These are phyloP conservation scores for Thraustotheca clavata DNA, from an alignment of 352 stramenopile species.

Conservation along the genomic window DNA sequence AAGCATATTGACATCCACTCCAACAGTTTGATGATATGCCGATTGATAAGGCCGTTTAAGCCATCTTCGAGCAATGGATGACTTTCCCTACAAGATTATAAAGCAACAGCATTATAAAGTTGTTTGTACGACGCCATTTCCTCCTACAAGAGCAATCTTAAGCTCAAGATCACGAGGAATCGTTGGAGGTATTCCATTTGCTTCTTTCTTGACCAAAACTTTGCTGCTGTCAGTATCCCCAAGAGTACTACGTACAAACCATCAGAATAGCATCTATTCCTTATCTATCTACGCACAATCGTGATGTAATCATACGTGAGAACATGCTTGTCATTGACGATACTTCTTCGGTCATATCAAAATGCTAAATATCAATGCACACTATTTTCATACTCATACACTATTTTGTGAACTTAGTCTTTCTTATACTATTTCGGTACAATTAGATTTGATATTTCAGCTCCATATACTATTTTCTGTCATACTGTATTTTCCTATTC, in stretches of 20 bases:
- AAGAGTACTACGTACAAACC: background rate
- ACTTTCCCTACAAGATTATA: conserved; percentile 47
- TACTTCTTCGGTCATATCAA: conserved; percentile 3
- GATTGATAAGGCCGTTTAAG: conserved; percentile 56
- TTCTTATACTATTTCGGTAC: no score
- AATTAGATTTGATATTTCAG: background rate
- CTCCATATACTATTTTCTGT: no score
- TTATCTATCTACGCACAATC: conserved; percentile 12
- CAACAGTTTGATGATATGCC: conserved; percentile 67
- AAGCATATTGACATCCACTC: conserved; percentile 58
- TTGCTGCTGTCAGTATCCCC: conserved; percentile 21
- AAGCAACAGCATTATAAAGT: background rate
- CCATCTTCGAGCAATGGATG: conserved; percentile 71
- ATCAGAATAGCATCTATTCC: no score
- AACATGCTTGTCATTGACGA: conserved; percentile 33
- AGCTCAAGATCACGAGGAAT: conserved; percentile 32
- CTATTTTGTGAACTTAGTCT: no score
- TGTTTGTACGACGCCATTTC: conserved; percentile 47
- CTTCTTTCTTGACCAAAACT: conserved; percentile 25
- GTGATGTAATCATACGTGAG: conserved; percentile 25
- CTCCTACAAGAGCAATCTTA: conserved; percentile 78
- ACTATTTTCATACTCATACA: no score
- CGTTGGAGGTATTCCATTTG: conserved; percentile 29
- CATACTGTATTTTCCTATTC: no score
- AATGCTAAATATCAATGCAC: no score